A percentile compares a stretch with the other conserved stretches of the same genome.
These are phyloP conservation scores for Xanthoparmelia taractica DNA, from an alignment of 495 filamentous ascomycete species.

Conservation along the genomic window DNA sequence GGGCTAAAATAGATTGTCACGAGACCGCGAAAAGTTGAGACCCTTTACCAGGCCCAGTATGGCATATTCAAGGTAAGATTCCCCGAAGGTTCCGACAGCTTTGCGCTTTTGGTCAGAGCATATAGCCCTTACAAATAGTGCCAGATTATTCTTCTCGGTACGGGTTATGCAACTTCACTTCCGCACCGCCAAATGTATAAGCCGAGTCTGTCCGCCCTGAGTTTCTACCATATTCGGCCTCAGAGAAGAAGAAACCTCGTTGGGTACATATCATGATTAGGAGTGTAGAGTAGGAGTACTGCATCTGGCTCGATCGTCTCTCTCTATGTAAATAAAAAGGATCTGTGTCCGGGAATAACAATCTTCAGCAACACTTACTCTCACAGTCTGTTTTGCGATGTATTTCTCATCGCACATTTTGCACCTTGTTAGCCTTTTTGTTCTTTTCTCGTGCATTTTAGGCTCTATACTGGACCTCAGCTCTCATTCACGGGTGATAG, in stretches of 20 bases:
- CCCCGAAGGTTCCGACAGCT: neutral
- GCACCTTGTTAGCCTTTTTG: neutral
- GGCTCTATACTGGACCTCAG: neutral
- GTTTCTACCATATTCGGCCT: neutral
- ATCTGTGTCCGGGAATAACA: neutral
- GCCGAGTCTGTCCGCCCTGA: neutral
- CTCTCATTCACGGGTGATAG: neutral
- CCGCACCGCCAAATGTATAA: neutral
- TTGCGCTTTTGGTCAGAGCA: neutral
- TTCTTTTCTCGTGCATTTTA: neutral
- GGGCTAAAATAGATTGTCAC: constrained; percentile 27
- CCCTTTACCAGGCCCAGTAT: neutral
- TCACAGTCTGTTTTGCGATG: neutral
- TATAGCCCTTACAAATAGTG: neutral
- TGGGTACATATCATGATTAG: neutral
- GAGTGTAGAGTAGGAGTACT: neutral
- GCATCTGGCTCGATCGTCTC: neutral
- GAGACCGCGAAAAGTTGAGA: neutral
- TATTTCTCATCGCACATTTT: neutral
- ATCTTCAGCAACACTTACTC: neutral
- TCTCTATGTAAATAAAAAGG: neutral
- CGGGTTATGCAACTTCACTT: neutral
- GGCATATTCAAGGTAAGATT: too few species aligned
- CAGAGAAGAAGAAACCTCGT: neutral
- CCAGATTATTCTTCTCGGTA: neutral